Conservation (phyloP, 441 rosid species). For the Bocquillonia castaneifolia region DNA sequence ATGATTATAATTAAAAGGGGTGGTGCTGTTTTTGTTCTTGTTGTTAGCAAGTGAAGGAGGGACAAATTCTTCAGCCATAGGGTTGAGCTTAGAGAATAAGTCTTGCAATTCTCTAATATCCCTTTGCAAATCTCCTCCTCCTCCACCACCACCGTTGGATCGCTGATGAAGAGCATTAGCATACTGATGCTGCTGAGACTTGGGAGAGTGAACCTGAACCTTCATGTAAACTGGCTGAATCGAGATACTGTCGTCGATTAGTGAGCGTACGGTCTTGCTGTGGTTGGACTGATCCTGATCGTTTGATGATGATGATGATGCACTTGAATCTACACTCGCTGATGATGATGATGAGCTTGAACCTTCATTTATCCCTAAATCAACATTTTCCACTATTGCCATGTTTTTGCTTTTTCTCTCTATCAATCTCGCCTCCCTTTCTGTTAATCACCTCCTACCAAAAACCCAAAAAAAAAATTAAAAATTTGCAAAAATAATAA, state of each 20-base stretch:
- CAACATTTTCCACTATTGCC: conserved; percentile 59
- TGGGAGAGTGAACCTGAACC: not conserved
- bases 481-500: not conserved
- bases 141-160: conserved; percentile 28
- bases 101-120: conserved; percentile 75
- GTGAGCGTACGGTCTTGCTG: conserved; percentile 19
- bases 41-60: conserved; percentile 56
- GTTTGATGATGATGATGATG: conserved; percentile 36
- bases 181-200: conserved; percentile 14
- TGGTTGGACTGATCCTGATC: conserved; percentile 42
- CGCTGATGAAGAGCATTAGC: conserved; percentile 22
- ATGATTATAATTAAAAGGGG: not conserved
- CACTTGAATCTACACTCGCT: conserved; percentile 34
- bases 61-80: conserved; percentile 85
- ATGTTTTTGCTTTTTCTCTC: conserved; percentile 27
- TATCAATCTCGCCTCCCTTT: conserved; percentile 10
- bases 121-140: conserved; percentile 35
- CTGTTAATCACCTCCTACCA: conserved; percentile 15
- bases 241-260: conserved; percentile 25
- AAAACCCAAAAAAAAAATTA: not conserved
- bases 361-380: conserved; percentile 28
- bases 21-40: conserved; percentile 1
- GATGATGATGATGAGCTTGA: conserved; percentile 28
- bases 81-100: conserved; percentile 83
- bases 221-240: conserved; percentile 21